Base-by-base conservation (phyloP, 1,139 yeast species). In the Diutina ranongensis region DNA sequence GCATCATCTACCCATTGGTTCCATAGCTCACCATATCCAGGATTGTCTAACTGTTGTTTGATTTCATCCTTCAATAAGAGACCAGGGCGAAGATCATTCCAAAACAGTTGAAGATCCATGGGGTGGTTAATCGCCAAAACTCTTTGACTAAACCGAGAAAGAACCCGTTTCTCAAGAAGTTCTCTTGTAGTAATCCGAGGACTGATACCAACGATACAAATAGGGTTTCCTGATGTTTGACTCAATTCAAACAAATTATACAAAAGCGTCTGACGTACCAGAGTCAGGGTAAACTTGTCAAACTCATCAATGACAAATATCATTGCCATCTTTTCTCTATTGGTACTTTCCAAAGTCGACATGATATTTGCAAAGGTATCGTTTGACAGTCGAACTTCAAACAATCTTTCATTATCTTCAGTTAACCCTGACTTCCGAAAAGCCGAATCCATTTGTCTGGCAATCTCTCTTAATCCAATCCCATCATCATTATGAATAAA, bases 211-310 rank as follows among this genome's bases (percentile, higher is more conserved):
- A 92, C 63, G 3, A 92, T 85, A 47, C 94, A 78, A 3, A 89
- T 78, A 1, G 97, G 95, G 0, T 83, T 78, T 5, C 74, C 67
- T 27, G 86, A 74, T 49, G 76, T 83, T 51, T 88, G 92, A 2
- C 87, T 78, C 54, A 88, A 69, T 55, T 94, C 98, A 57, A 94
- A 83, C 44, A 94, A 64, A 54, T 88, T 92, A 60, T 92, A 94
- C 8, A 94, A 64, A 44, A 92, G 66, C 0, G 95, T 83, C 59
- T 92, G 98, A 5, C 49, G 86, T 79, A 41, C 48, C 48, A 45
- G 76, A 80, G 8, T 74, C 71, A 0, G 92, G 81, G 62, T 25
- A 25, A 83, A 92, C 45, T 74, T 68, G 50, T 92, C 97, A 49
- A 92, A 75, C 55, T 88, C 95, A 51, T 92, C 97, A 49, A 92